Base-by-base conservation (phyloP, 345 rosid species). In the Populus ilicifolia region DNA sequence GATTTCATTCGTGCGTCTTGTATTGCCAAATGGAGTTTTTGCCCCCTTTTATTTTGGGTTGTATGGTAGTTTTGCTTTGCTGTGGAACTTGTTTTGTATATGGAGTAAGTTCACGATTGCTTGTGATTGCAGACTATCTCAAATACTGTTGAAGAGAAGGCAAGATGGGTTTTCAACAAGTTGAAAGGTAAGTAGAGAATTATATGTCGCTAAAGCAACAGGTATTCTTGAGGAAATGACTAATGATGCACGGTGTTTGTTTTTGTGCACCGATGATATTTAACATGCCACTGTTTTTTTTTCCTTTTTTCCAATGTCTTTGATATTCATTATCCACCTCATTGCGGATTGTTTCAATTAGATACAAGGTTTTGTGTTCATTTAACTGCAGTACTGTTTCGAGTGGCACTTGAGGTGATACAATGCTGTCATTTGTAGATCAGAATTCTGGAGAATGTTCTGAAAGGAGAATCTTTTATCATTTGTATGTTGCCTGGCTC, bases 141-240 rank as follows among this genome's bases (percentile, higher is more conserved):
- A 27, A 91, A 67, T 76, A 88, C 98, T 10, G 97, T 96, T 69
- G 98, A 95, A 86, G 98, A 96, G 88, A 93, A 96, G 85, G 98
- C 98, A 21, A 96, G 89, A 87, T 93, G 98, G 99, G 75, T 96
- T 74, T 93, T 96, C 88, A 93, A 90, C 94, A 94, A 91, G 88
- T 91, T 94, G 73, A 94, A 93, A 90, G 98, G 97, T 94, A 79
- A 12, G 29, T 41, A 0, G 46, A 41, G 16, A 68, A 36, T 35
- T 56, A 30, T 61, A n/a, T 52, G 16, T 29, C 10, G 17, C 33
- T 23, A 20, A 65, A 33, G 70, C 69, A 20, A 44, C 44, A 18
- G 46, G 20, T 4, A 46, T 27, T 1, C 39, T 50, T 21, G 25
- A 69, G 17, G 50, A 21, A 27, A 48, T 33, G 64, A 72, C 23